Base-by-base conservation (phyloP, 2,329 filamentous ascomycete species). In the Nigrospora osmanthi region DNA sequence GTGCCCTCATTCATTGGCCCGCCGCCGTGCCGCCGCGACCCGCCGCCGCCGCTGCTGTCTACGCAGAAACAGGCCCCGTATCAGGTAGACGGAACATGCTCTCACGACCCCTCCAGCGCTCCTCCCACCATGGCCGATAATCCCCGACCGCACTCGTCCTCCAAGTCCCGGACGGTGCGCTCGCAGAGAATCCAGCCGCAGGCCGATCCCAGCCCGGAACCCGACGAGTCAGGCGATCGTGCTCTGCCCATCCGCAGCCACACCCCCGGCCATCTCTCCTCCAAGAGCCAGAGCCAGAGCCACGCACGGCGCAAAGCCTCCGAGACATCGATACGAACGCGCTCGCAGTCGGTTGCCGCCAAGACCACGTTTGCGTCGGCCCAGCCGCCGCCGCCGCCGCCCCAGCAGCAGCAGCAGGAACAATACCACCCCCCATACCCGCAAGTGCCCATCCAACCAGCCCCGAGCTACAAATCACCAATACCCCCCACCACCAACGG, bases 251-350 rank as follows among this genome's bases (percentile, higher is more conserved):
- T 70, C 28, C 72, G 79, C 52, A 81, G 73, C 56, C 79, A 83
- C 58, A 83, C 79, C 2, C 79, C 79, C 1, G 78, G 79, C 46
- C 78, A 81, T 54, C 69, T 82, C 35, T 65, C 80, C 12, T 72
- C 74, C 52, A 81, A 76, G 64, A 79, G 74, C 62, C 72, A 74
- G 48, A 47, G 53, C 40, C 45, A 49, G 40, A 49, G 52, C 23
- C 42, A 53, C 11, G 69, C 67, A 48, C 69, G 71, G 47, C 68
- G 70, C 42, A 76, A 73, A 51, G 61, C 71, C 28, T 71, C 75
- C 23, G 76, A 80, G 44, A 62, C 74, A 34, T 64, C 74, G 38
- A 68, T 77, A 46, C 72, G 76, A 23, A 71, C 77, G 50, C 72
- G 76, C 44, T 74, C 75, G 15, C 73, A 77, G 51, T 78, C 75